Base-by-base conservation (phyloP, 106 monocot genomes). In the Phalaenopsis aphrodite region DNA sequence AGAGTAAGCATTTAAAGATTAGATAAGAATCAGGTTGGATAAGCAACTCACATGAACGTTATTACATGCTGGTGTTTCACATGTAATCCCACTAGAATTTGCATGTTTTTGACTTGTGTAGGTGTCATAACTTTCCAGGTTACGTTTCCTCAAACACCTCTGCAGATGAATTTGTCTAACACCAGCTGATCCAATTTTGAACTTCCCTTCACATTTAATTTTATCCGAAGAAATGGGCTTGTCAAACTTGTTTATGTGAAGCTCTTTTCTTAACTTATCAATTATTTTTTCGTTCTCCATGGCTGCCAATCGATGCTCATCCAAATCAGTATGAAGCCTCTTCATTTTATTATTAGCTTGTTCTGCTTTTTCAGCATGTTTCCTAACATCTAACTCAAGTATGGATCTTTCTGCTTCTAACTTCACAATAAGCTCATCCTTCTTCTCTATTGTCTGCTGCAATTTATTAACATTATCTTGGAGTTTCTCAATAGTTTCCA, bases 401-500 rank as follows among this genome's bases (percentile, higher is more conserved):
- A 19, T 82, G 21, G 43, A 18, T 23, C 81, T 2, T 19, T 89
- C 84, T 79, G 21, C 81, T 81, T 81, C 80, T 76, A 94, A 79
- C 56, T 72, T 85, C 24, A 55, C 21, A 43, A 94, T 89, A 17
- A 56, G 77, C 73, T 85, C 67, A 68, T 88, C 86, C 83, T 90
- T 94, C 61, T 90, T 71, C 38, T 68, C 56, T 5, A n/a, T 81
- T 23, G 75, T 77, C 21, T 77, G 66, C 72, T 85, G 87, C 78
- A 86, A 77, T 2, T 85, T 58, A 23, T 86, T 80, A 41, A 91
- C 24, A 68, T 73, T 83, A 49, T 52, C 4, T 42, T 86, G 89
- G 56, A 91, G 88, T 55, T 88, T 89, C 75, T 81, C 81, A 15
- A 84, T 43, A 11, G 84, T 79, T 83, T 91, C 91, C 77, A 84